Evolutionary conservation across 2,329 filamentous ascomycete genomes (phyloP).

Genomic region (Cyanodermella asteris): DNA sequence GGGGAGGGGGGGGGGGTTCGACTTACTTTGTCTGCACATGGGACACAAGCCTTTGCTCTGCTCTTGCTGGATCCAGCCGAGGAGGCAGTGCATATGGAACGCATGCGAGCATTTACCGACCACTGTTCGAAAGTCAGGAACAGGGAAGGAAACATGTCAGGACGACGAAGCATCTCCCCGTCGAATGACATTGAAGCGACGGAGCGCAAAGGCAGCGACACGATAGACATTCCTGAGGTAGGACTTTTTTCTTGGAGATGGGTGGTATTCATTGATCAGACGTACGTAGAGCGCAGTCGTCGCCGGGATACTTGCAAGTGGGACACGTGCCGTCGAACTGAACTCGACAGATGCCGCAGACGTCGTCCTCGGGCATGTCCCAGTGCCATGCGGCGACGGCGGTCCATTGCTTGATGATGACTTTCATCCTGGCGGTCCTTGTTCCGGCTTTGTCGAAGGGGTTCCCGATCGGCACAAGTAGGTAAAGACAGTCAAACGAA

Average conservation of each 20-base stretch:
- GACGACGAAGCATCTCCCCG: conserved; percentile 2
- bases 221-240: too few species aligned
- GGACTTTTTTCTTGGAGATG: too few species aligned
- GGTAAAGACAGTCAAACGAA: too few species aligned
- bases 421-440: conserved; percentile 46
- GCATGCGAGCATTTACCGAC: conserved; percentile 93
- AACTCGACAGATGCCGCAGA: conserved; percentile 94
- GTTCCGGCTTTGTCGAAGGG: too few species aligned
- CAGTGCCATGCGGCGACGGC: conserved; percentile 92
- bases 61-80: conserved; percentile 91
- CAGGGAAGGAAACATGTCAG: not conserved
- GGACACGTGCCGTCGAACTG: conserved; percentile 96
- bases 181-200: conserved; percentile 1
- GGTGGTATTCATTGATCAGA: conserved; percentile 9
- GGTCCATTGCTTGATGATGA: conserved; percentile 83
- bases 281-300: conserved; percentile 79
- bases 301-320: conserved; percentile 91
- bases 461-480: too few species aligned
- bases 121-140: conserved; percentile 29
- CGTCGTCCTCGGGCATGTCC: conserved; percentile 93
- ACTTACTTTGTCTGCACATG: conserved; percentile 84
- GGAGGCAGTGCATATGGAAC: conserved; percentile 96
- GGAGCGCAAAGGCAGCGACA: conserved; percentile 1
- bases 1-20: too few species aligned
- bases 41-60: conserved; percentile 83